Conservation (phyloP, 805 yeast species). For the Saturnispora bothae region DNA sequence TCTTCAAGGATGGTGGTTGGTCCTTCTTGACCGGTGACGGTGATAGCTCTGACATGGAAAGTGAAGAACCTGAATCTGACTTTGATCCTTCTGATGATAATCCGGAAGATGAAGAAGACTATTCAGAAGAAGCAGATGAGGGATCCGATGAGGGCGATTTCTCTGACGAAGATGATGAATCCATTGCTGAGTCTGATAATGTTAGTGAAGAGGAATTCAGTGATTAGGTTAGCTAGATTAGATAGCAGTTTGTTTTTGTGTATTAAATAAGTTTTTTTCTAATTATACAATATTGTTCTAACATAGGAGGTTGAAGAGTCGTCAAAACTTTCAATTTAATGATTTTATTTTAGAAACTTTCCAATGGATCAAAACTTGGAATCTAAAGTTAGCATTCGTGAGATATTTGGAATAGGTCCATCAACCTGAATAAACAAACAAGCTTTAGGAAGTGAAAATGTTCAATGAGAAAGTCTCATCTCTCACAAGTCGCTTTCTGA, state of each 20-base stretch:
- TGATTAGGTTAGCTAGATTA: background rate
- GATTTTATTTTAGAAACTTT: no score
- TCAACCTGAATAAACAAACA: no score
- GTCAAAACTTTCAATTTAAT: no score
- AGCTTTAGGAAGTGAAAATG: no score
- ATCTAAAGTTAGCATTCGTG: no score
- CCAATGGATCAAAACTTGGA: no score
- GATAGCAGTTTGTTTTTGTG: background rate
- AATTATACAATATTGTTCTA: constrained; percentile 1
- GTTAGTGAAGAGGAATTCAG: constrained; percentile 16
- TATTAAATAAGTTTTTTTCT: background rate
- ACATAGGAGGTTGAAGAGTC: no score
- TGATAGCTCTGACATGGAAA: constrained; percentile 61
- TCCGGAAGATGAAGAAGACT: constrained; percentile 43
- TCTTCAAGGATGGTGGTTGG: constrained; percentile 96
- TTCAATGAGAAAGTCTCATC: no score
- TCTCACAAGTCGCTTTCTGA: no score
- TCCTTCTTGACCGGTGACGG: constrained; percentile 82
- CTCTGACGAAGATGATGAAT: constrained; percentile 15
- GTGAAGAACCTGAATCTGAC: constrained; percentile 54
- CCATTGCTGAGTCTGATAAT: constrained; percentile 13
- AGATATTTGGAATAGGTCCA: no score
- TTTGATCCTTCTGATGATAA: constrained; percentile 58
- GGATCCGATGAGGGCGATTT: constrained; percentile 14
- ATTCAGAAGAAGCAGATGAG: constrained; percentile 23